Base-by-base conservation (phyloP, 78 protist species). In the Protostelium mycophagum region DNA sequence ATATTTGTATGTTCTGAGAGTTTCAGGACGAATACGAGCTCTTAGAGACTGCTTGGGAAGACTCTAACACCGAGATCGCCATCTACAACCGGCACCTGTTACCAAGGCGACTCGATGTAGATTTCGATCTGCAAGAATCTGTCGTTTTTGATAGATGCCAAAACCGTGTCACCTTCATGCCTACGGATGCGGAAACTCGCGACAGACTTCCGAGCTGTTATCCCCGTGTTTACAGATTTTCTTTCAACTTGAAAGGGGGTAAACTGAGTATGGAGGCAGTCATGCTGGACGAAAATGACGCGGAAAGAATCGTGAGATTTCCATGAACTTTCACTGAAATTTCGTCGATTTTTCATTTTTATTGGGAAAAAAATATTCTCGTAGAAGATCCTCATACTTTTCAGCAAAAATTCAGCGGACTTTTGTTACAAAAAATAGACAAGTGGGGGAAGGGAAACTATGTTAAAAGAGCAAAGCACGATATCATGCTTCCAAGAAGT, bases 361-460 rank as follows among this genome's bases (percentile, higher is more conserved):
- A n/a, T n/a, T n/a, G n/a, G n/a, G n/a, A n/a, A n/a, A n/a, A n/a
- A n/a, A n/a, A n/a, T 5, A 51, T 51, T 5, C 5, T 16, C 31
- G 16, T 51, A 5, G 73, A 51, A 51, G 73, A 51, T 16, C 31
- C 73, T 51, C 31, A 51, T 51, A 16, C 73, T 16, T 51, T 25
- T 5, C 73, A 51, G 73, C 5, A 51, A 16, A 51, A 16, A 16
- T 51, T 25, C 16, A 16, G 73, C 5, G 73, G 16, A 5, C 5
- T 51, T 63, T 38, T 91, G 16, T 29, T 91, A 35, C 86, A 85
- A 35, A 91, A 91, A 83, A 31, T 91, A 0, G 37, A 88, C 51
- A 89, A 90, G 73, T 91, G 94, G 94, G 94, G 94, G 34, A 0
- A 83, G 31, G 84, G 85, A 63, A 90, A 90, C 23, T 93, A 93